These are phyloP conservation scores for Rhododendron williamsianum DNA, from an alignment of 148 eudicot species.

Conservation along the genomic window DNA sequence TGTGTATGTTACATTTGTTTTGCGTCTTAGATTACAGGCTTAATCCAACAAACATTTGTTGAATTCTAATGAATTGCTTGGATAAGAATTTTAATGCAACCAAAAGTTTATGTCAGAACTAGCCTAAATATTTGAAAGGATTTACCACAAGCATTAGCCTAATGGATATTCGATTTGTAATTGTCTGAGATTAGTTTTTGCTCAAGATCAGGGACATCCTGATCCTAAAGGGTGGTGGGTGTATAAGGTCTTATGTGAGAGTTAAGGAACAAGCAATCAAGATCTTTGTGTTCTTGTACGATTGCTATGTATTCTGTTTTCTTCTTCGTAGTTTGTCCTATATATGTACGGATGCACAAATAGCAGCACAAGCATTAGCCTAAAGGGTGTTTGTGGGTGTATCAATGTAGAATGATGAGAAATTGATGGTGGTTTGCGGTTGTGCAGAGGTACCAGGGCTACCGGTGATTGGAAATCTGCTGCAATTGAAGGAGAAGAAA, in stretches of 20 bases:
- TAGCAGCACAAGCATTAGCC: background rate
- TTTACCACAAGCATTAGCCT: background rate
- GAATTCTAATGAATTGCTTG: background rate
- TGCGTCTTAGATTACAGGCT: background rate
- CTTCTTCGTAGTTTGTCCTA: background rate
- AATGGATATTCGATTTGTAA: background rate
- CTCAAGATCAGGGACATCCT: background rate
- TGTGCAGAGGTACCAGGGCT: slow-evolving; percentile 60
- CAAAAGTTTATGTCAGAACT: background rate
- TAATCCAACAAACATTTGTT: background rate
- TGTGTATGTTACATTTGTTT: background rate
- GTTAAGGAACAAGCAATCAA: background rate
- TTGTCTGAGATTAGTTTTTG: background rate
- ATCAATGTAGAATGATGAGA: background rate
- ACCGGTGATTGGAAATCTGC: slow-evolving; percentile 67
- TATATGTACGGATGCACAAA: background rate
- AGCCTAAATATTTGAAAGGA: background rate
- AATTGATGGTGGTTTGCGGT: background rate
- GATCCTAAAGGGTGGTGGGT: background rate
- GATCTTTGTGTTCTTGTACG: background rate
- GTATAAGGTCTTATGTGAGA: background rate
- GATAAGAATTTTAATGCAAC: background rate
- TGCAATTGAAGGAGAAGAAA: slow-evolving; percentile 76
- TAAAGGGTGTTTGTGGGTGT: background rate
- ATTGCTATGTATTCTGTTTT: background rate